phyloP scores from a whole-genome alignment of 2,329 filamentous ascomycete genomes.

The Penicillium sp. region DNA sequence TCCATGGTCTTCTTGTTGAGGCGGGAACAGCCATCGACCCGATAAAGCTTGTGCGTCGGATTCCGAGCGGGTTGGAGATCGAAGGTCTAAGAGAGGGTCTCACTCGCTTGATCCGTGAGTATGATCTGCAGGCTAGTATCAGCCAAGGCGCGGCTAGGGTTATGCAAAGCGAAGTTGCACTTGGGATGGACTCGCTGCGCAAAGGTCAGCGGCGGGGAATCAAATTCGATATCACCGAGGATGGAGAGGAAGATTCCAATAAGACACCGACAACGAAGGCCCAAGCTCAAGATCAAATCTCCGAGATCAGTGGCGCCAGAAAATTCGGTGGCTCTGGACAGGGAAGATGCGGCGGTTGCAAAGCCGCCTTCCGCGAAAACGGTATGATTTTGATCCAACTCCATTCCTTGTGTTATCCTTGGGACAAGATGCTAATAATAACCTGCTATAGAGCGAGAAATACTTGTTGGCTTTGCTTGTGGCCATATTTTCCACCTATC shows the following conservation, averaged over 20 bases:
- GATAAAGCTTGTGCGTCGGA: slow-evolving; percentile 77
- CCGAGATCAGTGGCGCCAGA: slow-evolving; percentile 6
- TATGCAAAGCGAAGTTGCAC: slow-evolving; percentile 73
- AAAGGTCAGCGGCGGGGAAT: slow-evolving; percentile 74
- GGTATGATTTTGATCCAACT: slow-evolving; percentile 21
- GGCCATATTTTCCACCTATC: slow-evolving; percentile 60
- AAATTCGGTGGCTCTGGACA: slow-evolving; percentile 8
- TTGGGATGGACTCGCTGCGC: slow-evolving; percentile 71
- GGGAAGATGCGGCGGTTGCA: slow-evolving; percentile 35
- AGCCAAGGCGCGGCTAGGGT: slow-evolving; percentile 81
- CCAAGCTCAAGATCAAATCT: slow-evolving; percentile 10
- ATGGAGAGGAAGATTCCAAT: slow-evolving; percentile 10
- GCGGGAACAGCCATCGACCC: slow-evolving; percentile 90
- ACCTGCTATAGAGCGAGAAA: slow-evolving; percentile 41
- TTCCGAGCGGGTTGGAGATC: slow-evolving; percentile 87
- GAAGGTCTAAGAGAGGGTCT: slow-evolving; percentile 81
- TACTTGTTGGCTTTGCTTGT: slow-evolving; percentile 59
- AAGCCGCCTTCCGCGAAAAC: slow-evolving; percentile 31
- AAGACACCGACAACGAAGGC: slow-evolving; percentile 11
- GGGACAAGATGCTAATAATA: not conserved
- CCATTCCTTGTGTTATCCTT: not conserved
- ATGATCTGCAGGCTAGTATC: slow-evolving; percentile 90
- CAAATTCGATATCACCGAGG: slow-evolving; percentile 65
- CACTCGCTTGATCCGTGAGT: slow-evolving; percentile 83
- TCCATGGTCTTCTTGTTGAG: slow-evolving; percentile 81